Evolutionary conservation across 192 early-diverging fungal species (phyloP), one percentile per base, ranked within the genome.

Genomic region (Phycomyces blakesleeanus): DNA sequence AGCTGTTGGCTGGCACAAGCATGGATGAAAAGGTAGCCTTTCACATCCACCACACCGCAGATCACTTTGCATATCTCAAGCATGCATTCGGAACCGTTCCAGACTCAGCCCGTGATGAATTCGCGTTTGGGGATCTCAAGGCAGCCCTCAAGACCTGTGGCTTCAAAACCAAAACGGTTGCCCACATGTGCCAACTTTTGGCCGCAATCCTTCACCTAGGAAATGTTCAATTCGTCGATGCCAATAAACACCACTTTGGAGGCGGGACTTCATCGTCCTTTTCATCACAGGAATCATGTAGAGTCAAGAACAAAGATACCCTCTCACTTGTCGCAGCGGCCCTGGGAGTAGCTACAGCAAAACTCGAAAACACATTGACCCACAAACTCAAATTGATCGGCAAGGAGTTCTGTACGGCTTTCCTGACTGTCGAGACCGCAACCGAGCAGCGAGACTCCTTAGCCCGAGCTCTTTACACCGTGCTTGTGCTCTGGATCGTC

Each of bases 131-230:
- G 34, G 79, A 89, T 70, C 71, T 93, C 34, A 83, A 85, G 47
- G 75, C 71, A 42, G 72, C 86, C 12, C 76, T 93, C n/a, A 70
- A 75, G 27, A 70, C 74, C 0, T 83, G 85, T 44, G 88, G 90
- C 0, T 75, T 93, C 53, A 83, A 74, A 50, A 62, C 75, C 53
- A 84, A 91, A 44, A 81, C 84, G 53, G 89, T 93, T 44, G 75
- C 78, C 38, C 86, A 89, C 38, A 80, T 98, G 29, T 96, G 90
- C 73, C 88, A 92, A 57, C 66, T 91, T 1, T 68, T 99, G 34
- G 88, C 93, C 0, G 97, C 92, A 0, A 90, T 97, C 41, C 73
- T 98, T 67, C 93, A 96, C 60, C 72, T 98, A 22, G 94, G 94
- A 29, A 94, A 95, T 56, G 71, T 95, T n/a, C 79, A 85, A 57